Conservation (phyloP, 352 stramenopile genomes). For the Poterioochromonas sp. region DNA sequence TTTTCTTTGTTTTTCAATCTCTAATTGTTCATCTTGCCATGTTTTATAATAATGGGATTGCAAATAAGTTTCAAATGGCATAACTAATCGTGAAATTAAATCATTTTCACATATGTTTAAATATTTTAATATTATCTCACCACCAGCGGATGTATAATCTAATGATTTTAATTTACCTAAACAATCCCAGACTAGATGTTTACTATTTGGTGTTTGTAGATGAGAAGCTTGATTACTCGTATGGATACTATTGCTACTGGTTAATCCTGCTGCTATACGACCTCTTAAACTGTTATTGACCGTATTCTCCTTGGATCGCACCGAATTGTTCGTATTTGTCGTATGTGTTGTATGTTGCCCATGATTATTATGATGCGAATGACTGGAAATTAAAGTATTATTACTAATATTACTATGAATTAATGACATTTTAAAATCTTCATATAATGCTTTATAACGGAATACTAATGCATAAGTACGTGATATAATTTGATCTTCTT, state of each 20-base stretch:
- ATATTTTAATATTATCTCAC: neutral
- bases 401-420: too few species aligned
- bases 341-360: too few species aligned
- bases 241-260: too few species aligned
- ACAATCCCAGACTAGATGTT: neutral
- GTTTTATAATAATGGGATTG: neutral
- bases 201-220: neutral
- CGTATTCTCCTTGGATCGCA: neutral
- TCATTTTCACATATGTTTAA: neutral
- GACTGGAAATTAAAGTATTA: too few species aligned
- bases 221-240: too few species aligned
- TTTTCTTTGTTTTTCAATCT: neutral
- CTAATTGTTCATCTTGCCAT: neutral
- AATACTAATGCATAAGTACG: neutral
- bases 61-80: neutral
- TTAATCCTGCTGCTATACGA: too few species aligned
- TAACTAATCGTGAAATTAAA: neutral
- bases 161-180: neutral
- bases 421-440: neutral
- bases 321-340: too few species aligned
- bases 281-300: neutral
- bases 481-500: neutral
- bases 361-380: too few species aligned
- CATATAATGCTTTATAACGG: neutral
- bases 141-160: neutral